A percentile compares a stretch with the other conserved stretches of the same genome.
Evolutionary conservation across 2,329 filamentous ascomycete species (phyloP).

Genomic region (Trichoderma sp.): DNA sequence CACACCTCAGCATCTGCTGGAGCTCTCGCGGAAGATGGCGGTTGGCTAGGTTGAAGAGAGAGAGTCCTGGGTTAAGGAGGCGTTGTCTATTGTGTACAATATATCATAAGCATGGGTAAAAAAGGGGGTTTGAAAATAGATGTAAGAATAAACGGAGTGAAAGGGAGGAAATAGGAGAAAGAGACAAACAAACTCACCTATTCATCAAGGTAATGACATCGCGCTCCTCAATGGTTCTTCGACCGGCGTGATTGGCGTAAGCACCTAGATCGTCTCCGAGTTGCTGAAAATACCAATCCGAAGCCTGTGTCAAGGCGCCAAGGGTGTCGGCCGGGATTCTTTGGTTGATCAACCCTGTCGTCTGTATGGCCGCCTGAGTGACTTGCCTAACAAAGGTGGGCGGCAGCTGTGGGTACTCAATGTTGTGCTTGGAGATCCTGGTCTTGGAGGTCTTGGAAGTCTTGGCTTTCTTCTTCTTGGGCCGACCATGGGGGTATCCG

Average conservation of each 20-base stretch:
- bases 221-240: slow-evolving; percentile 81
- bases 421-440: slow-evolving; percentile 64
- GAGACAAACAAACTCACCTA: slow-evolving; percentile 56
- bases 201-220: slow-evolving; percentile 81
- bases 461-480: slow-evolving; percentile 38
- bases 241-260: slow-evolving; percentile 77
- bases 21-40: slow-evolving; percentile 78
- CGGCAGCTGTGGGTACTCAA: slow-evolving; percentile 73
- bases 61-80: slow-evolving; percentile 67
- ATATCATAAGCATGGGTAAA: not conserved
- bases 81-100: slow-evolving; percentile 62
- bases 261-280: slow-evolving; percentile 73
- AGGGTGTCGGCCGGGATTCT: slow-evolving; percentile 73
- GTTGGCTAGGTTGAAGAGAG: slow-evolving; percentile 81
- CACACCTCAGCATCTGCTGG: slow-evolving; percentile 70
- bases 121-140: not conserved
- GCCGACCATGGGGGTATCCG: slow-evolving; percentile 7
- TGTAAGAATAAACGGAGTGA: not conserved
- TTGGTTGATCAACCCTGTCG: slow-evolving; percentile 61
- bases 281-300: slow-evolving; percentile 92
- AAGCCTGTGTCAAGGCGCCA: slow-evolving; percentile 71
- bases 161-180: slow-evolving; percentile 28
- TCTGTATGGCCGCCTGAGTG: slow-evolving; percentile 67
- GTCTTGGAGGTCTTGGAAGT: slow-evolving; percentile 49
- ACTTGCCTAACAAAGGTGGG: slow-evolving; percentile 69